These are phyloP conservation scores for Prosopis cineraria DNA, from an alignment of 306 rosid species.

Conservation along the genomic window DNA sequence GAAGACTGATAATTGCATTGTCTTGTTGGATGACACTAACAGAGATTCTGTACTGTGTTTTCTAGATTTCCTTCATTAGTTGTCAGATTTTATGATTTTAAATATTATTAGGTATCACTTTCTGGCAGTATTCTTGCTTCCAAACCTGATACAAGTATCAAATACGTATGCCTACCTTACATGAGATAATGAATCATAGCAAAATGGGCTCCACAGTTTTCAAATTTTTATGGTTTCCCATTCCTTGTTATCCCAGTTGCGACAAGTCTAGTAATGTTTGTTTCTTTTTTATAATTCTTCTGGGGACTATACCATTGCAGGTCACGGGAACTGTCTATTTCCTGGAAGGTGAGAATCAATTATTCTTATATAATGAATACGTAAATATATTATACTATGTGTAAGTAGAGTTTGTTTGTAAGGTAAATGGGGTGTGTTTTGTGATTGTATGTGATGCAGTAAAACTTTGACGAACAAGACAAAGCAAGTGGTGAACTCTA, in stretches of 20 bases:
- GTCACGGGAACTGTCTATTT: constrained; percentile 83
- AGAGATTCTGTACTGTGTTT: constrained; percentile 40
- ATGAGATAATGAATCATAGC: background rate
- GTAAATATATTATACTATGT: background rate
- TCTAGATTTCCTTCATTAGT: constrained; percentile 31
- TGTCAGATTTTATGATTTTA: background rate
- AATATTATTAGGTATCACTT: background rate
- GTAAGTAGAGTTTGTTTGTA: constrained; percentile 23
- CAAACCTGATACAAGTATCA: constrained; percentile 23
- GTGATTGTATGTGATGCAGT: constrained; percentile 48
- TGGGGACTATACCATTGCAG: constrained; percentile 66
- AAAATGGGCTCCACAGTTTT: constrained; percentile 43
- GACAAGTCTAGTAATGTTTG: constrained; percentile 4
- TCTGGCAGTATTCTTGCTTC: constrained; percentile 29
- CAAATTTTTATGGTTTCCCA: constrained; percentile 14
- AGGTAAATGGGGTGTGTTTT: constrained; percentile 1
- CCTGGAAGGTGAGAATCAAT: constrained; percentile 74
- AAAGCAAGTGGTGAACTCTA: constrained; percentile 65
- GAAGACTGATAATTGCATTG: background rate
- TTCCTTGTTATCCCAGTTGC: background rate
- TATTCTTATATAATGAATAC: background rate
- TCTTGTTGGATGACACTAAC: constrained; percentile 29
- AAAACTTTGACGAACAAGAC: constrained; percentile 59
- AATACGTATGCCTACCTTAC: background rate
- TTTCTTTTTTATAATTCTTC: background rate